Evolutionary conservation across 2,329 filamentous ascomycete species (phyloP).

Genomic region (Fusarium verrucosum): DNA sequence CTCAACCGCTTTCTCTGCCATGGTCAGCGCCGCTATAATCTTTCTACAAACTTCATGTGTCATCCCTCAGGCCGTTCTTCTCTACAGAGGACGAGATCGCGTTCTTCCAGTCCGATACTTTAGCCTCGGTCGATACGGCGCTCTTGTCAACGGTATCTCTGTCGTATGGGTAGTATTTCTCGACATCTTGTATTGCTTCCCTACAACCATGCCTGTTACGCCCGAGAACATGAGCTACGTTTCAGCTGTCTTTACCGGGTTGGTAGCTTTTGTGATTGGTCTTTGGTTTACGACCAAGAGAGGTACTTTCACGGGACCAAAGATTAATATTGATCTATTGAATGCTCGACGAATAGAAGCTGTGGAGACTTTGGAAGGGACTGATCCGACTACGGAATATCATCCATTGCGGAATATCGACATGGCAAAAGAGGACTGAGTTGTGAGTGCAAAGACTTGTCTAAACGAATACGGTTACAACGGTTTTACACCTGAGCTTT

Average conservation of each 20-base stretch:
- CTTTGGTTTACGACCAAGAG: conserved; percentile 38
- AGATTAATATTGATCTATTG: conserved; percentile 32
- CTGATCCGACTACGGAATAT: neutral
- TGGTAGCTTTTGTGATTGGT: conserved; percentile 28
- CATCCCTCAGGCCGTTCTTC: conserved; percentile 43
- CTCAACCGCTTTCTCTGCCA: conserved; percentile 42
- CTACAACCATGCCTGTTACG: conserved; percentile 30
- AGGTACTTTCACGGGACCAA: conserved; percentile 27
- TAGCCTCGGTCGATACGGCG: conserved; percentile 39
- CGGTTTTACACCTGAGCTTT: too few relatives aligned
- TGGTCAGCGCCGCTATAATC: conserved; percentile 43
- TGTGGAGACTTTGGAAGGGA: conserved; percentile 10
- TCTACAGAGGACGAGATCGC: conserved; percentile 40
- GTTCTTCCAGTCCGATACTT: conserved; percentile 42
- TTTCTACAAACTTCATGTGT: conserved; percentile 41
- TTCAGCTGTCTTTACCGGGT: conserved; percentile 25
- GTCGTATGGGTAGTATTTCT: conserved; percentile 36
- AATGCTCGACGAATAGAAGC: conserved; percentile 25
- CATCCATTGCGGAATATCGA: neutral
- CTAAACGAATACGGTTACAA: neutral
- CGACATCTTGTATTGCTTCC: conserved; percentile 36
- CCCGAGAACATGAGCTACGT: conserved; percentile 41
- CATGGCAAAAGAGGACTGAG: neutral
- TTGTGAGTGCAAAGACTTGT: neutral
- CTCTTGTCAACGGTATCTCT: conserved; percentile 34